These are phyloP conservation scores for Cyberlindnera petersonii DNA, from an alignment of 805 yeast species.

Conservation along the genomic window DNA sequence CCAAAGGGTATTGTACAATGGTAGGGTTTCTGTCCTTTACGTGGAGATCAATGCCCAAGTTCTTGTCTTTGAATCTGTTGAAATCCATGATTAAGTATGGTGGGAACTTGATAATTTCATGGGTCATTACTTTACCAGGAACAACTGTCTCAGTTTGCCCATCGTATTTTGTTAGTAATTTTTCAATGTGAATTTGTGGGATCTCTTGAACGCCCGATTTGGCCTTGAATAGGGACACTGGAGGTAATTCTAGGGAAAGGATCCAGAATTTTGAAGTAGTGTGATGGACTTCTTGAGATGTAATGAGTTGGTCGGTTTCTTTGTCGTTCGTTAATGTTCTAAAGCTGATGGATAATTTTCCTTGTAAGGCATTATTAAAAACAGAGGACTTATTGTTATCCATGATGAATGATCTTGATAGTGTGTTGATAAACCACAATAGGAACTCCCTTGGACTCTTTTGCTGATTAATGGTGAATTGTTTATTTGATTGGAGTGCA, in stretches of 20 bases:
- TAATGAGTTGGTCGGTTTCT: conserved; percentile 12
- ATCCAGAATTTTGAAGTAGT: conserved; percentile 42
- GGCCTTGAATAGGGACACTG: conserved; percentile 50
- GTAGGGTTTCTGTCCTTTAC: conserved; percentile 52
- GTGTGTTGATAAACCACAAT: conserved; percentile 53
- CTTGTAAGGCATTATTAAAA: conserved; percentile 45
- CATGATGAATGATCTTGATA: conserved; percentile 34
- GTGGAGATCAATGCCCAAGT: conserved; percentile 30
- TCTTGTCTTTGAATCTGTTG: conserved; percentile 45
- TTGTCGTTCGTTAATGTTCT: conserved; percentile 27
- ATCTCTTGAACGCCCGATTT: conserved; percentile 41
- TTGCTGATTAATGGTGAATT: conserved; percentile 36
- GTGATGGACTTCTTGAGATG: not conserved
- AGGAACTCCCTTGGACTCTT: conserved; percentile 55
- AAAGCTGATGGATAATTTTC: conserved; percentile 37
- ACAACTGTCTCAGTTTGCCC: conserved; percentile 32
- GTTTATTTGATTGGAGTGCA: conserved; percentile 39
- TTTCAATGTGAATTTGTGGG: conserved; percentile 46
- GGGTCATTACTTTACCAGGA: conserved; percentile 33
- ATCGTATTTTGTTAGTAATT: conserved; percentile 42
- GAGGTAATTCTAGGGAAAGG: conserved; percentile 58
- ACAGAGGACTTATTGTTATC: conserved; percentile 22
- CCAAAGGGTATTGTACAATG: conserved; percentile 53
- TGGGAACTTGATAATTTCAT: conserved; percentile 44
- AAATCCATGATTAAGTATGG: conserved; percentile 51